A percentile compares a stretch with the other conserved stretches of the same genome.
Conservation (phyloP, 75 land plant species). For the Adiantum capillusveneris region DNA sequence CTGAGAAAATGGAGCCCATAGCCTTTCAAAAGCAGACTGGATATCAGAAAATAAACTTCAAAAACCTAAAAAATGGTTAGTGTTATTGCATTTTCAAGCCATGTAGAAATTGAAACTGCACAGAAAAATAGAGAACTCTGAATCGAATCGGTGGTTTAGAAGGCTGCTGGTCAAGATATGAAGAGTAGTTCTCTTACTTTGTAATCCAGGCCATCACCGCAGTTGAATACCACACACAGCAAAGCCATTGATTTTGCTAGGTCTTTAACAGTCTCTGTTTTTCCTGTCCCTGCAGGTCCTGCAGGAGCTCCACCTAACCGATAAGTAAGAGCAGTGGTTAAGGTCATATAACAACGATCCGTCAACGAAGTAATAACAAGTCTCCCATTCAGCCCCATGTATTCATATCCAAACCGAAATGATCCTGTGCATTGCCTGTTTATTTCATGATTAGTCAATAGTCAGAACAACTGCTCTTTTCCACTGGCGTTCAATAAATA, state of each 20-base stretch:
- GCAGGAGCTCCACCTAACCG: conserved; percentile 34
- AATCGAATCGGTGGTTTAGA: too few species aligned
- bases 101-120: too few species aligned
- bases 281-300: conserved; percentile 34
- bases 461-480: not conserved
- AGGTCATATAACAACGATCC: conserved; percentile 33
- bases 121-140: too few species aligned
- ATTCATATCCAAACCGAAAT: conserved; percentile 30
- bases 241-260: conserved; percentile 35
- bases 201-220: conserved; percentile 39
- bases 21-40: conserved; percentile 9
- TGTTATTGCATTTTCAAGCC: too few species aligned
- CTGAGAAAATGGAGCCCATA: conserved; percentile 32
- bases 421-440: conserved; percentile 33
- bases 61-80: not conserved
- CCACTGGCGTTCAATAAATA: not conserved
- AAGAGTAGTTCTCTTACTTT: conserved; percentile 15
- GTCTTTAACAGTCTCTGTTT: conserved; percentile 32
- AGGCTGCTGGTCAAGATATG: too few species aligned
- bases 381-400: conserved; percentile 36
- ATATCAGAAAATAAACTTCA: not conserved
- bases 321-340: conserved; percentile 29
- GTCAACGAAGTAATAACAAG: conserved; percentile 31
- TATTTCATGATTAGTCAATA: not conserved
- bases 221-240: conserved; percentile 34